Base-by-base conservation (phyloP, 305 asterid genomes). In the Fraxinus ornus region DNA sequence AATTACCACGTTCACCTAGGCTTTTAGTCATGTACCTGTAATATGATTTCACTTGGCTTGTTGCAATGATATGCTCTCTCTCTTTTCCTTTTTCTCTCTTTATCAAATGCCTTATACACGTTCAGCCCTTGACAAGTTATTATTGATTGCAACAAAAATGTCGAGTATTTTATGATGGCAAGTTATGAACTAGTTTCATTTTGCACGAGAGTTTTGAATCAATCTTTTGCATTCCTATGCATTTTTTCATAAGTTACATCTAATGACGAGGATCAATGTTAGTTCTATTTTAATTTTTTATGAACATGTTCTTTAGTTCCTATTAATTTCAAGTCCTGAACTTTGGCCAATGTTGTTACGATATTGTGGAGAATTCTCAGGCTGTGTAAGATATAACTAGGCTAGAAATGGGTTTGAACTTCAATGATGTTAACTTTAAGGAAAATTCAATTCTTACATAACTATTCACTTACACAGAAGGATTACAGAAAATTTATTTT, bases 1-100 rank as follows among this genome's bases (percentile, higher is more conserved):
- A 79, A 60, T 82, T 39, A 79, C 52, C 55, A 73, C 47, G 64
- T 80, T 83, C 62, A 33, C 39, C 64, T 84, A 55, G 84, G 66
- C 47, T 77, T 37, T 75, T 60, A 60, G 70, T 60, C 70, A 21
- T 21, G 70, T 60, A 60, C 30, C 15, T 60, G 70, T 60, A 60
- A 60, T 60, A 60, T 21, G 30, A 60, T 60, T 55, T 60, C 70
- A 21, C 15, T 60, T 60, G 70, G 13, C 70, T 60, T 60, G 70
- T 60, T 60, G 70, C 13, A 22, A 60, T 60, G 13, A 7, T 21
- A 60, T 60, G 30, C 28, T 21, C 66, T 55, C 22, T 55, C 19
- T 49, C 19, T 49, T 17, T 41, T 41, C 15, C 21, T 15, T 49
- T 41, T 10, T 49, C 60, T 55, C 64, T 60, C 70, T 60, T 7